These are phyloP conservation scores for Monosporascus sp. DNA, from an alignment of 2,329 filamentous ascomycete genomes.

Conservation along the genomic window DNA sequence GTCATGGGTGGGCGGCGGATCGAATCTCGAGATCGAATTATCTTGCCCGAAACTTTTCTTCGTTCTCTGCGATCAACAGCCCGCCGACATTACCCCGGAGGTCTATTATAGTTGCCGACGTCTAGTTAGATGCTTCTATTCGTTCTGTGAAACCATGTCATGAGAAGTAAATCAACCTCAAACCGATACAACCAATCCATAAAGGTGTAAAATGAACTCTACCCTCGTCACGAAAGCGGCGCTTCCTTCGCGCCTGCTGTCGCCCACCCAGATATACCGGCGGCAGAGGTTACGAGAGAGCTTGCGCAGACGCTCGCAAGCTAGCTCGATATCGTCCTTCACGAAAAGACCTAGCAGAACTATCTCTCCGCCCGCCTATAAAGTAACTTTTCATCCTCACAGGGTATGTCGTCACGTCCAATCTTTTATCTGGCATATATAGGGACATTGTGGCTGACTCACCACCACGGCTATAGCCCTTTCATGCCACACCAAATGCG, in stretches of 20 bases:
- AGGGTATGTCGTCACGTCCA: constrained; percentile 12
- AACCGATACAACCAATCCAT: not conserved
- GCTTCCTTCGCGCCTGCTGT: constrained; percentile 40
- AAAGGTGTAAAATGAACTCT: constrained; percentile 38
- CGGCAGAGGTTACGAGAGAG: constrained; percentile 35
- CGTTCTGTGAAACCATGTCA: not conserved
- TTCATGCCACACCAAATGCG: constrained; percentile 53
- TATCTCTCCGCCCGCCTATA: constrained; percentile 5
- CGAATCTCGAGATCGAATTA: too few species aligned
- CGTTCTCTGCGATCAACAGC: not conserved
- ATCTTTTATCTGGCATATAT: not conserved
- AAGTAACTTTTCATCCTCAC: constrained; percentile 7
- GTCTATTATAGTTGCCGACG: too few species aligned
- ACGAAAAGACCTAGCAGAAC: constrained; percentile 13
- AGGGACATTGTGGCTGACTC: constrained; percentile 2
- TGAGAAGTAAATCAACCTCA: not conserved
- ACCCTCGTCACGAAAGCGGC: constrained; percentile 41
- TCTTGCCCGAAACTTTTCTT: not conserved
- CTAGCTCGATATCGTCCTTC: constrained; percentile 17
- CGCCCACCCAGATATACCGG: constrained; percentile 36
- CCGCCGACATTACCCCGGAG: too few species aligned
- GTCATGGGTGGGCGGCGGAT: constrained; percentile 15
- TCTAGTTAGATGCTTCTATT: too few species aligned
- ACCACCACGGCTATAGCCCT: constrained; percentile 34
- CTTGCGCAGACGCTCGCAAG: constrained; percentile 30